phyloP scores from a whole-genome alignment of 768 basidiomycete species.

The Podaxis pistillaris region DNA sequence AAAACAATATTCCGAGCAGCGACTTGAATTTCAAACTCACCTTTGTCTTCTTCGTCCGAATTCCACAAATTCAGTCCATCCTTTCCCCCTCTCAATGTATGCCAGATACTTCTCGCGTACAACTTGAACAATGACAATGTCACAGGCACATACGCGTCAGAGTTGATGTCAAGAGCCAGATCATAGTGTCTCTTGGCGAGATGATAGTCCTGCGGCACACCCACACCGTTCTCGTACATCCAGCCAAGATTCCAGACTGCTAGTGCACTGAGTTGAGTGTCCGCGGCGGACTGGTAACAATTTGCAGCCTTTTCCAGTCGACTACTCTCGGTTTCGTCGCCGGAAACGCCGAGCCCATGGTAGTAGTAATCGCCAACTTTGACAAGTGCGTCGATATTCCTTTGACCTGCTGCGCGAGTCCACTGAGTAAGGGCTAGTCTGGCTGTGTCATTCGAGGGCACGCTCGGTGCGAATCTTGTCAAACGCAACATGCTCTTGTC shows the following conservation, averaged over 20 bases:
- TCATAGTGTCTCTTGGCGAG: slow-evolving; percentile 97
- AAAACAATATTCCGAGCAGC: background rate
- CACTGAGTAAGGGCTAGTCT: slow-evolving; percentile 86
- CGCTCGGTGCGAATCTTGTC: slow-evolving; percentile 65
- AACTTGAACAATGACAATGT: slow-evolving; percentile 78
- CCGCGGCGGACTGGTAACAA: slow-evolving; percentile 93
- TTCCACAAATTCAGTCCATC: slow-evolving; percentile 69
- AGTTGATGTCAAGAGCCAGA: slow-evolving; percentile 80
- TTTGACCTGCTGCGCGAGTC: slow-evolving; percentile 91
- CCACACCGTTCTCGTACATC: slow-evolving; percentile 98
- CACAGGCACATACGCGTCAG: slow-evolving; percentile 88
- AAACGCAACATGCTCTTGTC: slow-evolving; percentile 70
- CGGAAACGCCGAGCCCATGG: slow-evolving; percentile 77
- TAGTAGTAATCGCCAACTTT: slow-evolving; percentile 99
- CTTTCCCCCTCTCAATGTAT: slow-evolving; percentile 70
- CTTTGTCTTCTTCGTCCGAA: slow-evolving; percentile 48
- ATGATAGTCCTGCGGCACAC: slow-evolving; percentile 93
- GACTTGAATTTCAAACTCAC: slow-evolving; percentile 21
- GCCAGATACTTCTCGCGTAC: slow-evolving; percentile 82
- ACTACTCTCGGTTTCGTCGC: slow-evolving; percentile 54
- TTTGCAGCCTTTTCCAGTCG: slow-evolving; percentile 89
- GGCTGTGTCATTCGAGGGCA: slow-evolving; percentile 82
- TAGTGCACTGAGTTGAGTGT: slow-evolving; percentile 87
- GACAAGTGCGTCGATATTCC: slow-evolving; percentile 94
- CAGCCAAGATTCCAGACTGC: slow-evolving; percentile 99